Evolutionary conservation across 768 basidiomycete genomes (phyloP).

Genomic region (Pulveroboletus sp.): DNA sequence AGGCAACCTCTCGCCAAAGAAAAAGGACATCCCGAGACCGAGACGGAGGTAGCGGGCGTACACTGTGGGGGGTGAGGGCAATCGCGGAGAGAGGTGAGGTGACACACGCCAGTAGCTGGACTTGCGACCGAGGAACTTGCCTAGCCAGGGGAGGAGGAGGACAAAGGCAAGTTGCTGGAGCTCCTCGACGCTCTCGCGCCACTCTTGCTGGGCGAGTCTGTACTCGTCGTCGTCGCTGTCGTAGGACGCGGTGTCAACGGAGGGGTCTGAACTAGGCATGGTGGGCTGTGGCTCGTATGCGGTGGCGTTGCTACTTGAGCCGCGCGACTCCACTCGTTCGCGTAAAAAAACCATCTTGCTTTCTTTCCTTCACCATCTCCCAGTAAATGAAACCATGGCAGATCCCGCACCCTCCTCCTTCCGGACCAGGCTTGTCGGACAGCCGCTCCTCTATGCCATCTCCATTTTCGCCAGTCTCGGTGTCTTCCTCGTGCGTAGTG

Average conservation of each 20-base stretch:
- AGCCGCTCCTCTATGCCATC: conserved; percentile 74
- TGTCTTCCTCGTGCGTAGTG: conserved; percentile 70
- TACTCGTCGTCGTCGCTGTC: conserved; percentile 70
- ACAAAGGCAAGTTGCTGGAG: conserved; percentile 77
- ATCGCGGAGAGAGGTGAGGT: background rate
- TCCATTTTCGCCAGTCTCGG: conserved; percentile 82
- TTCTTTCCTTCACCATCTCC: conserved; percentile 15
- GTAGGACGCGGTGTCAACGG: conserved; percentile 57
- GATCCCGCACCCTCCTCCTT: conserved; percentile 25
- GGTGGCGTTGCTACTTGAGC: conserved; percentile 18
- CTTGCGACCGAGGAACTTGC: conserved; percentile 84
- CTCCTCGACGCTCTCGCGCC: conserved; percentile 88
- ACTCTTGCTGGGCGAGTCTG: conserved; percentile 80
- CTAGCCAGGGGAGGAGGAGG: conserved; percentile 81
- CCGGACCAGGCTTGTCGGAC: conserved; percentile 65
- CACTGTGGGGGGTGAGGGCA: conserved; percentile 40
- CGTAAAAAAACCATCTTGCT: conserved; percentile 10
- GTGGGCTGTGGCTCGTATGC: conserved; percentile 17
- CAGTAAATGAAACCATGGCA: conserved; percentile 56
- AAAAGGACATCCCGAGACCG: conserved; percentile 63
- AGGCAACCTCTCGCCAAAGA: conserved; percentile 41
- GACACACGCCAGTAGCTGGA: conserved; percentile 84
- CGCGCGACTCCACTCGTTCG: conserved; percentile 15
- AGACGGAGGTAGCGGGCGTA: conserved; percentile 69
- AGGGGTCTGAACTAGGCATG: conserved; percentile 64